phyloP scores from a whole-genome alignment of 805 yeast genomes.

The Saturnispora besseyi region DNA sequence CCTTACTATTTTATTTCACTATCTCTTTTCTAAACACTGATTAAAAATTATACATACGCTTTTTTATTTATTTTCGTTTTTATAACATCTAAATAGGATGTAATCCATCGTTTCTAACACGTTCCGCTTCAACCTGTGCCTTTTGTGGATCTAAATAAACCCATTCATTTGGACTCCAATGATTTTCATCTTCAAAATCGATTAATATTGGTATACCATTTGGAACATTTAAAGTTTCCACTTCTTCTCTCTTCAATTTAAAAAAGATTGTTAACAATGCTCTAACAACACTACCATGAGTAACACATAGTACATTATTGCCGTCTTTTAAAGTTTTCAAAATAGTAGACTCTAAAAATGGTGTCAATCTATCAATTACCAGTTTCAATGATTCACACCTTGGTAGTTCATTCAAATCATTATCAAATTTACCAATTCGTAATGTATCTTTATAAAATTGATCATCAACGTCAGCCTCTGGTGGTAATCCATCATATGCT shows the following conservation, averaged over 20 bases:
- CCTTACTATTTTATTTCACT: not conserved
- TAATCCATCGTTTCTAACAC: slow-evolving; percentile 67
- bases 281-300: slow-evolving; percentile 78
- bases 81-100: not conserved
- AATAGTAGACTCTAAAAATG: slow-evolving; percentile 48
- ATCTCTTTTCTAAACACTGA: not conserved
- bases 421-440: slow-evolving; percentile 23
- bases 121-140: slow-evolving; percentile 70
- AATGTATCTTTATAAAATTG: slow-evolving; percentile 29
- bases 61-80: not conserved
- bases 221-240: slow-evolving; percentile 69
- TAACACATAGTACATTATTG: slow-evolving; percentile 58
- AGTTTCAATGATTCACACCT: slow-evolving; percentile 64
- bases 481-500: slow-evolving; percentile 68
- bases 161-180: slow-evolving; percentile 32
- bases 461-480: slow-evolving; percentile 32
- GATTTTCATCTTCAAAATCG: slow-evolving; percentile 37
- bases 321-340: slow-evolving; percentile 38
- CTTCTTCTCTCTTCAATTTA: slow-evolving; percentile 54
- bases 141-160: slow-evolving; percentile 73
- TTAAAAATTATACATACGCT: not conserved
- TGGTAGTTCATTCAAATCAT: slow-evolving; percentile 37
- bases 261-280: slow-evolving; percentile 64
- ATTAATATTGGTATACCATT: slow-evolving; percentile 75
- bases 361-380: slow-evolving; percentile 59